Percentiles rank a stretch among this genome's conserved stretches.
phyloP scores from a whole-genome alignment of 345 rosid genomes.

The Kandelia obovata region DNA sequence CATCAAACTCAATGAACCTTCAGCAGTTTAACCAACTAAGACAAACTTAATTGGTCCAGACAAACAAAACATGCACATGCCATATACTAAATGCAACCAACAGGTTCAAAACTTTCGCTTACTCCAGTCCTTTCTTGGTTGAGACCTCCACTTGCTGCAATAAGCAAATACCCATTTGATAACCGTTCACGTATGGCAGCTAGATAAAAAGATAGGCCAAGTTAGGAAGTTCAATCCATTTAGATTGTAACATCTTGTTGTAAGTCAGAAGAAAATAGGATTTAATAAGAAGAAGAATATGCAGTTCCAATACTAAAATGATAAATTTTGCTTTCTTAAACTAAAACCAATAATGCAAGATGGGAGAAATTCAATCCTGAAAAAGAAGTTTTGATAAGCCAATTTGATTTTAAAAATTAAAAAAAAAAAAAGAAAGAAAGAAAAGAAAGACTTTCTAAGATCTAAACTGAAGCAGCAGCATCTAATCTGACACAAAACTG shows the following conservation, averaged over 20 bases:
- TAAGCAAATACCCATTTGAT: constrained; percentile 93
- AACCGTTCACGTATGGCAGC: constrained; percentile 59
- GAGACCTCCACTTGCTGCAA: constrained; percentile 96
- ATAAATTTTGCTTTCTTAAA: no score
- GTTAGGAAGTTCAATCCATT: constrained; percentile 7
- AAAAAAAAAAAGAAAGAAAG: no score
- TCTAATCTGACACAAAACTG: no score
- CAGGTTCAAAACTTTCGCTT: constrained; percentile 33
- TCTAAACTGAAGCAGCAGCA: no score
- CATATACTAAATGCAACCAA: neutral
- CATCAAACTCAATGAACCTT: neutral
- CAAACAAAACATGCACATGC: neutral
- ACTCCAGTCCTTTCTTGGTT: constrained; percentile 99
- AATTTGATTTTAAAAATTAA: no score
- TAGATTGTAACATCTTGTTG: neutral
- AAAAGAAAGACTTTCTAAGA: no score
- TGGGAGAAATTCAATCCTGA: no score
- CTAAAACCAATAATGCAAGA: no score
- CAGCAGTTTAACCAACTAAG: constrained; percentile 1
- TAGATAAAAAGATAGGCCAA: constrained; percentile 29
- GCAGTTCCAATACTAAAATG: no score
- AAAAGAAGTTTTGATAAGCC: no score
- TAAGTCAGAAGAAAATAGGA: neutral
- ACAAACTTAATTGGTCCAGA: constrained; percentile 5
- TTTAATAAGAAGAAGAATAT: neutral